A percentile compares a stretch with the other conserved stretches of the same genome.
These are phyloP conservation scores for Xylaria sp. DNA, from an alignment of 2,329 filamentous ascomycete species.

Conservation along the genomic window DNA sequence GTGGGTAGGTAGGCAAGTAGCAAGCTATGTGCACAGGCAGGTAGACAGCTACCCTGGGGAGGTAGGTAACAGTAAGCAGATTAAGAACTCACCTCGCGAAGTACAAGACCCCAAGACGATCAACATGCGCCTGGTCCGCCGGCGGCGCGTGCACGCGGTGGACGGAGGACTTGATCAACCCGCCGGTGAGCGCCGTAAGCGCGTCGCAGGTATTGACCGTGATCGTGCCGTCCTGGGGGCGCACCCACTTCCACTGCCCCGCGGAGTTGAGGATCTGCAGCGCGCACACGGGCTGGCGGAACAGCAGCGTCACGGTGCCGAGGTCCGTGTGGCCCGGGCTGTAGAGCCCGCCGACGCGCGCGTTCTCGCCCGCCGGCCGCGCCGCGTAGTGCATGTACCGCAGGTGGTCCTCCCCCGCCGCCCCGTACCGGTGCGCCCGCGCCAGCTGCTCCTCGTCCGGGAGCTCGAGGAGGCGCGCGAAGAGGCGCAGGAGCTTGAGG, in stretches of 20 bases:
- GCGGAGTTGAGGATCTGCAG: constrained; percentile 52
- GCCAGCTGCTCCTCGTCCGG: constrained; percentile 58
- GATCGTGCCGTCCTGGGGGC: constrained; percentile 48
- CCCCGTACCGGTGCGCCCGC: constrained; percentile 59
- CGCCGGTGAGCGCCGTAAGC: constrained; percentile 50
- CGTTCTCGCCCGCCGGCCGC: constrained; percentile 43
- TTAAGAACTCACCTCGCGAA: constrained; percentile 28
- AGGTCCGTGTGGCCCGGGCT: constrained; percentile 56
- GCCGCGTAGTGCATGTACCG: constrained; percentile 61
- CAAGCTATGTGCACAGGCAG: not conserved
- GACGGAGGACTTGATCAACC: constrained; percentile 43
- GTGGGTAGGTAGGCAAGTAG: not conserved
- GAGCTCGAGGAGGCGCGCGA: constrained; percentile 63
- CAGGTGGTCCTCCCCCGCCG: constrained; percentile 62
- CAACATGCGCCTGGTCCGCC: constrained; percentile 28
- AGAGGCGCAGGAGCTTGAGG: constrained; percentile 59
- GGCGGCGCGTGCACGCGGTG: constrained; percentile 37
- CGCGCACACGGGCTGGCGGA: constrained; percentile 57
- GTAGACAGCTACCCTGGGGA: no score
- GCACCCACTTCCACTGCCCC: constrained; percentile 50
- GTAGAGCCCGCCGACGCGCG: constrained; percentile 44
- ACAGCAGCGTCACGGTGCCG: constrained; percentile 56
- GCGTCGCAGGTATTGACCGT: constrained; percentile 53
- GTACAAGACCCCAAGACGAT: constrained; percentile 30
- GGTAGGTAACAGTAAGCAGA: no score